Conservation (phyloP, 2,329 filamentous ascomycete genomes). For the Calonectria multiphialidica region DNA sequence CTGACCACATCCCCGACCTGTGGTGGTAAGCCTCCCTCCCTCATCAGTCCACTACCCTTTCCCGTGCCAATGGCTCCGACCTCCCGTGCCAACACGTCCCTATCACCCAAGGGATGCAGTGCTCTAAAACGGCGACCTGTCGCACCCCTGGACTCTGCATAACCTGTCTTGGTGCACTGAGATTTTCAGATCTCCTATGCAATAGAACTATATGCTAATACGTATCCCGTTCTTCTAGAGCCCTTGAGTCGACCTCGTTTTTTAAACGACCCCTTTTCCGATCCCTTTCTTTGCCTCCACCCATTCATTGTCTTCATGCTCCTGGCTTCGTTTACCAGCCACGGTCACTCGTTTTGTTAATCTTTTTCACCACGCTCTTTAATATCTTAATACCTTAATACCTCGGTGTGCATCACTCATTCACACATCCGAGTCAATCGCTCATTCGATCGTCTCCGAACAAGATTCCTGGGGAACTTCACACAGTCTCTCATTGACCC, state of each 20-base stretch:
- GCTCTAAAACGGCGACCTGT: conserved; percentile 12
- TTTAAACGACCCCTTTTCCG: conserved; percentile 61
- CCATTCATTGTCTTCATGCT: conserved; percentile 53
- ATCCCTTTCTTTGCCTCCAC: conserved; percentile 54
- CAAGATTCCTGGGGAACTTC: conserved; percentile 67
- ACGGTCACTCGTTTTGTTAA: conserved; percentile 68
- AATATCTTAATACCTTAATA: conserved; percentile 68
- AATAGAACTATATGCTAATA: conserved; percentile 47
- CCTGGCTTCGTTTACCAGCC: conserved; percentile 61
- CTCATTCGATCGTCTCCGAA: conserved; percentile 58
- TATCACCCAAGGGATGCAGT: conserved; percentile 45
- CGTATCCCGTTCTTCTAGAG: conserved; percentile 51
- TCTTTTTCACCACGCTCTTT: conserved; percentile 66
- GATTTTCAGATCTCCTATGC: conserved; percentile 35
- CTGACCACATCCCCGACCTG: conserved; percentile 54
- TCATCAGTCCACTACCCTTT: conserved; percentile 33
- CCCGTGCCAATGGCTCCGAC: conserved; percentile 34
- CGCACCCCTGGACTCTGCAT: conserved; percentile 22
- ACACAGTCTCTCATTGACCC: conserved; percentile 59
- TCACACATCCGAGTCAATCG: conserved; percentile 38
- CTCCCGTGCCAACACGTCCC: conserved; percentile 43
- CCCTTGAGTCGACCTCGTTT: conserved; percentile 57
- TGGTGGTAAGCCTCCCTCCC: conserved; percentile 64
- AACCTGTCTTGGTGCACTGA: conserved; percentile 33
- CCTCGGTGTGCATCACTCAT: conserved; percentile 54